Evolutionary conservation across 768 basidiomycete species (phyloP), one percentile per base, ranked within the genome.

Genomic region (Mycena chlorophos): DNA sequence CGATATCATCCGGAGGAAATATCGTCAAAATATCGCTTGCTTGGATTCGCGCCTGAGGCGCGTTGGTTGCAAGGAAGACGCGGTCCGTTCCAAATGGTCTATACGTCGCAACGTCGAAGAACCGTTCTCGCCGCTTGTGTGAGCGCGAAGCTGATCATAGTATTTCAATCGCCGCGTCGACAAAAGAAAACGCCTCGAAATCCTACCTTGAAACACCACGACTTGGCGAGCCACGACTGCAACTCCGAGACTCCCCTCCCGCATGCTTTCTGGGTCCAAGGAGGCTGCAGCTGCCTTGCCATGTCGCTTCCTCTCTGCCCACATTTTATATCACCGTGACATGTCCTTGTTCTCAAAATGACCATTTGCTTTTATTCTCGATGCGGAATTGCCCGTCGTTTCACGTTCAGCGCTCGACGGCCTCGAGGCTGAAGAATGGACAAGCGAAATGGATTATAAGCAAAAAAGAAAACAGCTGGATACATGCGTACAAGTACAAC

Each of bases 181-280:
- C 29, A 10, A 37, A 23, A 14, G 31, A 42, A n/a, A 10, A 4
- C 38, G 37, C 47, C 20, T 42, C 29, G 30, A 5, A 1, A 38
- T n/a, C 69, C 54, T 62, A 86, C 88, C 82, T 82, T 86, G 83
- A 23, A 88, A 83, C 57, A 89, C 67, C 76, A 80, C 81, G 29
- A 89, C 82, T 66, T 84, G 81, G 63, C 80, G 82, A 60, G 84
- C 82, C 43, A 89, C 84, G 55, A 88, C 65, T 20, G 88, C 88
- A 54, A 89, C 79, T 49, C 86, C 88, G 55, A 88, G 71, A 37
- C 81, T 78, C 49, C 87, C 84, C 65, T 81, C 69, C 61, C 78
- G 70, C 76, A 84, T 76, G 67, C 70, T 71, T 27, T n/a, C n/a
- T n/a, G n/a, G n/a, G n/a, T n/a, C n/a, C n/a, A n/a, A n/a, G n/a